phyloP scores from a whole-genome alignment of 345 rosid genomes.

The Syzygium aromaticum region DNA sequence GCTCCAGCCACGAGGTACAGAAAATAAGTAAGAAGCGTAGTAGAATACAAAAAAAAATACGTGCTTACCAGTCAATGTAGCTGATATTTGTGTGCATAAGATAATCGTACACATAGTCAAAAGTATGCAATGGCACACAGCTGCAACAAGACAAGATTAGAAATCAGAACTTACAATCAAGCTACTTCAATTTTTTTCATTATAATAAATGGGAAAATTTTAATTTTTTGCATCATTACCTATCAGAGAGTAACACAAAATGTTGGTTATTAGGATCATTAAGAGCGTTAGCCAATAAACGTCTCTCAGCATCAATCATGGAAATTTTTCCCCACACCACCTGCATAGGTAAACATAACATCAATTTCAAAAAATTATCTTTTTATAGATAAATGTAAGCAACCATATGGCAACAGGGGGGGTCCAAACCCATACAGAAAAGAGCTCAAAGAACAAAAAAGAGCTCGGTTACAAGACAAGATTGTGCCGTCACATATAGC shows the following conservation, averaged over 20 bases:
- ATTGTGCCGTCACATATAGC: neutral
- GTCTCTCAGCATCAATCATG: constrained; percentile 96
- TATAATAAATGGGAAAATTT: neutral
- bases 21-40: neutral
- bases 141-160: constrained; percentile 33
- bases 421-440: neutral
- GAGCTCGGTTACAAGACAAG: neutral
- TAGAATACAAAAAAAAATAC: neutral
- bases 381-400: neutral
- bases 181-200: neutral
- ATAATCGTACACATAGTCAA: constrained; percentile 83
- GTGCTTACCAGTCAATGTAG: constrained; percentile 76
- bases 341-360: constrained; percentile 16
- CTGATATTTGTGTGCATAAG: constrained; percentile 78
- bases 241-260: constrained; percentile 95
- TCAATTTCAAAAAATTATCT: neutral
- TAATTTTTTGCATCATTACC: constrained; percentile 25
- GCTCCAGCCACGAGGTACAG: neutral
- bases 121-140: constrained; percentile 83
- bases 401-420: neutral
- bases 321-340: constrained; percentile 97
- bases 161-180: neutral
- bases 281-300: constrained; percentile 83
- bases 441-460: neutral
- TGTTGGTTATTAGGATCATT: constrained; percentile 88